Conservation (phyloP, 2,329 filamentous ascomycete species). For the Fusarium staphyleae region DNA sequence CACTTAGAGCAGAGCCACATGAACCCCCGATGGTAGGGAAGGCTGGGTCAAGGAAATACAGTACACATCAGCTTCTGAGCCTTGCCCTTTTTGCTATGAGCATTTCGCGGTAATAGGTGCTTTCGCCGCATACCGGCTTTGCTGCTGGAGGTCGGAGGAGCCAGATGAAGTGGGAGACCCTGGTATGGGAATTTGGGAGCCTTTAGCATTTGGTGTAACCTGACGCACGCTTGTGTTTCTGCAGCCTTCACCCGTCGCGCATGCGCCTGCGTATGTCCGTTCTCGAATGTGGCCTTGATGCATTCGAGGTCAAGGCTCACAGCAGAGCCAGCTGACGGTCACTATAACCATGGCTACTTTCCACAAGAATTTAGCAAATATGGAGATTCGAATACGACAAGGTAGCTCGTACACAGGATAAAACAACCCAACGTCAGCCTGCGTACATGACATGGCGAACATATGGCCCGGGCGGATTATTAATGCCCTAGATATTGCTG, state of each 20-base stretch:
- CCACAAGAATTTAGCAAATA: not conserved
- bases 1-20: conserved; percentile 9
- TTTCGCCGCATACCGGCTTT: not conserved
- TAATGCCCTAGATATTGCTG: not conserved
- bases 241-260: conserved; percentile 17
- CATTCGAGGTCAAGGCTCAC: conserved; percentile 13
- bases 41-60: conserved; percentile 5
- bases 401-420: not conserved
- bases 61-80: conserved; percentile 3
- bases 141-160: not conserved
- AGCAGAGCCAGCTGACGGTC: conserved; percentile 7
- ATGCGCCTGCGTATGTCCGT: conserved; percentile 9
- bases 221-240: conserved; percentile 21
- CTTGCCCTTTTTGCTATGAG: not conserved
- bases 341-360: not conserved
- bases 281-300: not conserved
- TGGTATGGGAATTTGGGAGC: conserved; percentile 3
- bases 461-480: no score
- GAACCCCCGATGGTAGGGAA: conserved; percentile 3
- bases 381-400: not conserved
- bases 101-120: not conserved
- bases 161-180: not conserved
- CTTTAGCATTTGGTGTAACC: conserved; percentile 9
- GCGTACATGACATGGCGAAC: not conserved
- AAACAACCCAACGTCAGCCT: not conserved